These are phyloP conservation scores for Cryptosporidium canis DNA, from an alignment of 169 alveolate genomes.

Conservation along the genomic window DNA sequence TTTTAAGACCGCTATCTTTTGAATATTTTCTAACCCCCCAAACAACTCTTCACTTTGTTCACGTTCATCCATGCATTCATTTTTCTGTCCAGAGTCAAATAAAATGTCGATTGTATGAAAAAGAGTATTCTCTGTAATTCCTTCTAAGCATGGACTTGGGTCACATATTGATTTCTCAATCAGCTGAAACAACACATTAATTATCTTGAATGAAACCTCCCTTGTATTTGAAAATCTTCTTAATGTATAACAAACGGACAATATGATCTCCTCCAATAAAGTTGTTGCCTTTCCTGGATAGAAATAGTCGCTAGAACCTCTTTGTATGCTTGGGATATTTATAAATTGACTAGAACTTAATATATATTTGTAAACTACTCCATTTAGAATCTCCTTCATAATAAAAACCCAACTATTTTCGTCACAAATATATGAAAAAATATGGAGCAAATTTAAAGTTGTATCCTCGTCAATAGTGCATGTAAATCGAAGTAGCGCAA, in stretches of 20 bases:
- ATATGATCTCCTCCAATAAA: conserved; percentile 29
- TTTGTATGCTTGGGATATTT: not conserved
- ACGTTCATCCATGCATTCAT: not conserved
- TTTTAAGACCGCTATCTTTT: conserved; percentile 7
- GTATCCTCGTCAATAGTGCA: conserved; percentile 33
- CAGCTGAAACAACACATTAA: conserved; percentile 28
- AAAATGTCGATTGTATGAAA: conserved; percentile 56
- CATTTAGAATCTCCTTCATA: conserved; percentile 39
- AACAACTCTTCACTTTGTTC: not conserved
- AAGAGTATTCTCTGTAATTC: conserved; percentile 54
- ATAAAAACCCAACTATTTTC: conserved; percentile 50
- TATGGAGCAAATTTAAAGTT: conserved; percentile 12
- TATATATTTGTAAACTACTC: conserved; percentile 14
- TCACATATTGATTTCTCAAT: not conserved
- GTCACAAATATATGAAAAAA: conserved; percentile 23
- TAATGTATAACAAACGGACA: conserved; percentile 4
- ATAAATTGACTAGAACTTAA: not conserved
- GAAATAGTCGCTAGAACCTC: not conserved
- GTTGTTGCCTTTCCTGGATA: conserved; percentile 30
- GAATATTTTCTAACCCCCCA: not conserved
- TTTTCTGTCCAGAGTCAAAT: conserved; percentile 1
- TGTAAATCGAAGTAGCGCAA: conserved; percentile 2
- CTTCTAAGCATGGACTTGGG: conserved; percentile 1
- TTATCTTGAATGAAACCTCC: conserved; percentile 36
- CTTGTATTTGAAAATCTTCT: conserved; percentile 11